Evolutionary conservation across 805 yeast genomes (phyloP), one percentile per base, ranked within the genome.

Genomic region (Myxozyma melibiosi): DNA sequence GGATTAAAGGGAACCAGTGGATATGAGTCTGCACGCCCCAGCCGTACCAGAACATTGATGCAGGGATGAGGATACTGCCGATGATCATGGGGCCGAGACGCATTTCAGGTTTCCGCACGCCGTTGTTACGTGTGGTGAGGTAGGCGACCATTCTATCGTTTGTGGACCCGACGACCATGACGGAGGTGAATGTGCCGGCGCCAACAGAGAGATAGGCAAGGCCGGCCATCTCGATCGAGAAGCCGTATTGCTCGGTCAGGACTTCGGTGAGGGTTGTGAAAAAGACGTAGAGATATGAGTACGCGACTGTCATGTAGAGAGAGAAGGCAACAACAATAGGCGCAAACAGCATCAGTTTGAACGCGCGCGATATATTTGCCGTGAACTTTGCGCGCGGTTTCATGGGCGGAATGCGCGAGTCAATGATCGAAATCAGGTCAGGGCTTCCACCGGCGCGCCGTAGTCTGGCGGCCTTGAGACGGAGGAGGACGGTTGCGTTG

Each of bases 401-500:
- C 52, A 60, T 75, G 72, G 2, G 76, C 76, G 5, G 77, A 71
- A 14, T 57, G 55, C 57, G 51, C 18, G 96, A 95, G 70, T 85
- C 82, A 43, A 68, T 78, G 68, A 84, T 84, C 16, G 63, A 56
- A 3, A 53, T 38, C 20, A 57, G 45, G 11, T 57, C 58, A 2
- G 48, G 41, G 5, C 51, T 14, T 8, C 33, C 40, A 16, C 43
- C 25, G 24, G 28, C 44, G 18, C n/a, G 27, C 13, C 34, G 27
- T 39, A 59, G 28, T 6, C 33, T 41, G 14, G 8, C n/a, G 3
- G 62, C 55, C 25, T 59, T 59, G 14, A 53, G 49, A 2, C 61
- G 62, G 58, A 88, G 74, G 52, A 90, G 84, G 13, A 84, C 88
- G 6, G 96, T 95, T 2, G 92, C 88, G 71, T 85, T 88, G 20